A percentile compares a stretch with the other conserved stretches of the same genome.
phyloP scores from a whole-genome alignment of 208 protist species.

The Lotmaria passim region DNA sequence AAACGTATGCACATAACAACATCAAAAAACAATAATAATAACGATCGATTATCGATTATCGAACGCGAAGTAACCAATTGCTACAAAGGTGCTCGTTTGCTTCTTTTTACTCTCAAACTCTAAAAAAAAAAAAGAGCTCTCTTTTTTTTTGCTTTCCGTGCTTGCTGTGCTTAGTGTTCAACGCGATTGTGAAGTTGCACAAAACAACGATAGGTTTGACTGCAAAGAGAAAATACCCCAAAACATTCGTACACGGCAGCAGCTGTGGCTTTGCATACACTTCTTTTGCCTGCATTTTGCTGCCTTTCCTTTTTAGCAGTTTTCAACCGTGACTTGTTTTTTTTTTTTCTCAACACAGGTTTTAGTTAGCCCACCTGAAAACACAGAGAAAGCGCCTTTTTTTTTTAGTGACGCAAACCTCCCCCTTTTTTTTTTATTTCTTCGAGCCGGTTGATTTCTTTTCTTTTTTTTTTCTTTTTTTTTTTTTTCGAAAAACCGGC shows the following conservation, averaged over 20 bases:
- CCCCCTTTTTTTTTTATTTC: slow-evolving; percentile 4
- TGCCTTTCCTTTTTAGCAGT: background rate
- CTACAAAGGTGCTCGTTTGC: slow-evolving; percentile 10
- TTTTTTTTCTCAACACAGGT: background rate
- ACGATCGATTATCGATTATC: background rate
- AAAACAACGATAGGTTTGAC: background rate
- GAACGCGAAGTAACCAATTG: slow-evolving; percentile 4
- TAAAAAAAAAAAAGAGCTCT: background rate
- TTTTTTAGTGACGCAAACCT: background rate
- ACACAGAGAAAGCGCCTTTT: background rate
- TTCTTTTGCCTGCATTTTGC: slow-evolving; percentile 10
- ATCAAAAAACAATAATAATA: background rate
- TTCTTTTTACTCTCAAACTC: slow-evolving; percentile 9
- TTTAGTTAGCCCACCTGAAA: background rate
- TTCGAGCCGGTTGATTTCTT: background rate
- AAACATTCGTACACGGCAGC: too few relatives aligned
- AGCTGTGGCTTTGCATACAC: background rate
- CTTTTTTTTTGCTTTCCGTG: background rate
- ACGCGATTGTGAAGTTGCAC: background rate
- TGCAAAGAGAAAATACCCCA: slow-evolving; percentile 3
- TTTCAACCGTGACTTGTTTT: background rate
- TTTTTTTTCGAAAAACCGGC: background rate
- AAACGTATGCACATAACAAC: background rate
- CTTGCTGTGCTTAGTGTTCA: background rate
- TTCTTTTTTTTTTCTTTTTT: slow-evolving; percentile 1